A percentile compares a stretch with the other conserved stretches of the same genome.
Evolutionary conservation across 1,139 yeast genomes (phyloP).

Genomic region (Zygoascus sp.): DNA sequence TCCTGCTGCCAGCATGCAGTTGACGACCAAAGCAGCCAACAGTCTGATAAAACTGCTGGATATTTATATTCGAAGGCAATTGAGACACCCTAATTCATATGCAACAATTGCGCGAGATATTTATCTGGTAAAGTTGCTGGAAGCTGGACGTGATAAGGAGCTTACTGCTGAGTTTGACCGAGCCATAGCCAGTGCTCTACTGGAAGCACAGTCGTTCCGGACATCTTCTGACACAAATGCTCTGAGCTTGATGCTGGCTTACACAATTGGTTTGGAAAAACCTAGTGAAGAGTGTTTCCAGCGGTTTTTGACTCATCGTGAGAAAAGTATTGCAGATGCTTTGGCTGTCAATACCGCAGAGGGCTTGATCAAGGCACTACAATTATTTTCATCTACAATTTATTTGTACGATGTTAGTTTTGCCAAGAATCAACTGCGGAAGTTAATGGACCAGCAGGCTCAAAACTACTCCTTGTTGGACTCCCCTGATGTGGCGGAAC

Average conservation of each 20-base stretch:
- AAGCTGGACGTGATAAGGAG: neutral
- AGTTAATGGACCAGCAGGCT: constrained; percentile 22
- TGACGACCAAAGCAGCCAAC: neutral
- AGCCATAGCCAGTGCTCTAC: neutral
- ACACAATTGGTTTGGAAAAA: constrained; percentile 17
- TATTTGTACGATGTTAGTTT: constrained; percentile 22
- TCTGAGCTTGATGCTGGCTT: constrained; percentile 23
- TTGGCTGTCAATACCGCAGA: neutral
- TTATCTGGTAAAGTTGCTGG: neutral
- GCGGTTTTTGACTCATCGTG: constrained; percentile 15
- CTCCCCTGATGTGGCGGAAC: constrained; percentile 23
- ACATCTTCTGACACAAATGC: constrained; percentile 9
- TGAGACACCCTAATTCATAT: constrained; percentile 10
- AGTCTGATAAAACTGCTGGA: constrained; percentile 10
- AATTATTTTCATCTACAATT: constrained; percentile 22
- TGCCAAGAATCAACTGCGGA: constrained; percentile 22
- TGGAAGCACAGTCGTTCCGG: neutral
- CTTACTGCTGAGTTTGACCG: neutral
- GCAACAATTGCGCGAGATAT: neutral
- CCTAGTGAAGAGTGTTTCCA: constrained; percentile 17
- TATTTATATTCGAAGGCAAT: constrained; percentile 9
- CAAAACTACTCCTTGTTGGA: constrained; percentile 24
- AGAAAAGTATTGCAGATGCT: constrained; percentile 1
- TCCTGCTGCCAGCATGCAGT: neutral
- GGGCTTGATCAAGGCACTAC: constrained; percentile 16